Evolutionary conservation across 75 land plant genomes (phyloP).

Genomic region (Picea glauca): DNA sequence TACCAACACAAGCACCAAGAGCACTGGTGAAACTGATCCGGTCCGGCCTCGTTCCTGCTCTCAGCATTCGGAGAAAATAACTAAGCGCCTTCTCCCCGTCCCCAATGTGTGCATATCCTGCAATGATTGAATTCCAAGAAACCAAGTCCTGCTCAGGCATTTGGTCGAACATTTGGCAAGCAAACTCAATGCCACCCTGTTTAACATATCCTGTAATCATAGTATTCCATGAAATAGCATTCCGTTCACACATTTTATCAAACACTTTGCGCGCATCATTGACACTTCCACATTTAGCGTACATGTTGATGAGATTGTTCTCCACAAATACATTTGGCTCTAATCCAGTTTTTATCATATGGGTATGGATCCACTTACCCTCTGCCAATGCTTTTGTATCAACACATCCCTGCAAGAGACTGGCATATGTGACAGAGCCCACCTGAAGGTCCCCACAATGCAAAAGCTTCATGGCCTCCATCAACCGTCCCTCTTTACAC

Average conservation of each 20-base stretch:
- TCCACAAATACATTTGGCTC: neutral
- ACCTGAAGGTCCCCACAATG: too few species aligned
- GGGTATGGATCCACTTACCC: constrained; percentile 2
- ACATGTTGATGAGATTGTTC: neutral
- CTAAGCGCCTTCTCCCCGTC: too few species aligned
- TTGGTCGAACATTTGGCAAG: too few species aligned
- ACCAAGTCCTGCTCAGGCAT: too few species aligned
- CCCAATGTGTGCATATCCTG: too few species aligned
- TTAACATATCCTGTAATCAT: neutral
- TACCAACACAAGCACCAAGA: constrained; percentile 33
- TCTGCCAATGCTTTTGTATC: neutral
- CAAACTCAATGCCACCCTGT: too few species aligned
- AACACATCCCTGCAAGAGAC: neutral
- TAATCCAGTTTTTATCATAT: neutral
- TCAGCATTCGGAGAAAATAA: too few species aligned
- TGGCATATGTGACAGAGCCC: neutral
- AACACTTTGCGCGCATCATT: neutral
- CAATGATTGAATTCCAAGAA: too few species aligned
- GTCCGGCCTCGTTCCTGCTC: too few species aligned
- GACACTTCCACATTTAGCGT: neutral
- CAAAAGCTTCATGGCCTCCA: too few species aligned
- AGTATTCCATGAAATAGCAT: neutral
- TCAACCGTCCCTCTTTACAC: too few species aligned
- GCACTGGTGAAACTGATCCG: too few species aligned
- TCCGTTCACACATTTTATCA: neutral